Conservation (phyloP, 768 basidiomycete species). For the Calocybe cyanea region DNA sequence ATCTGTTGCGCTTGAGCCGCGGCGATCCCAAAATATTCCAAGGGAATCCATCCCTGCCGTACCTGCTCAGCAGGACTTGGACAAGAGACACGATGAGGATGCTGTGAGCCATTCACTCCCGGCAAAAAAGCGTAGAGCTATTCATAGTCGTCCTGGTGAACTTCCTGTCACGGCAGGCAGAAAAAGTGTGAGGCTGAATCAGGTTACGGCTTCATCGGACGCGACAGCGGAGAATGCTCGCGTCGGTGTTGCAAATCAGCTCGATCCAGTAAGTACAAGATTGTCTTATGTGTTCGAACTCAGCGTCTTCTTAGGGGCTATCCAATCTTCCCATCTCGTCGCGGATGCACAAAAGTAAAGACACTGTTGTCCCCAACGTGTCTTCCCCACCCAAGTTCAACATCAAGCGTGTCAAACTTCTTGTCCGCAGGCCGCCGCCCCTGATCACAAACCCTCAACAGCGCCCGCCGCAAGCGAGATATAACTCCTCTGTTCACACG, state of each 20-base stretch:
- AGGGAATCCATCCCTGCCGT: conserved; percentile 7
- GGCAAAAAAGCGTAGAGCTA: conserved; percentile 12
- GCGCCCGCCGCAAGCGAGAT: conserved; percentile 48
- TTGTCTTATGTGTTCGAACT: background rate
- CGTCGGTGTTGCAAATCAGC: background rate
- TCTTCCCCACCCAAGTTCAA: conserved; percentile 25
- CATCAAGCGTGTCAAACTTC: conserved; percentile 62
- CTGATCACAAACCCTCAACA: conserved; percentile 66
- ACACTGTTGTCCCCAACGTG: conserved; percentile 6
- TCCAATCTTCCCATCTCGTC: too few species aligned
- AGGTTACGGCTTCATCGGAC: conserved; percentile 2
- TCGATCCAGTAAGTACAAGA: background rate
- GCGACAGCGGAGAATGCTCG: conserved; percentile 6
- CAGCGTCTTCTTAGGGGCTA: background rate
- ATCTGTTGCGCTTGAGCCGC: conserved; percentile 4
- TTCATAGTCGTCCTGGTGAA: conserved; percentile 3
- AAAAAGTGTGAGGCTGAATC: conserved; percentile 17
- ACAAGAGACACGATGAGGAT: background rate
- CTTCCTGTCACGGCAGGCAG: conserved; percentile 12
- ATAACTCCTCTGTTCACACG: conserved; percentile 48
- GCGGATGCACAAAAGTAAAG: background rate
- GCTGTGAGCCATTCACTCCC: background rate
- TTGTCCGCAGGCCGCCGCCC: conserved; percentile 63
- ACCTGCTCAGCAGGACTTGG: conserved; percentile 1
- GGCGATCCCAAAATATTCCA: background rate